Conservation (phyloP, 805 yeast species). For the Tetrapisispora phaffii region DNA sequence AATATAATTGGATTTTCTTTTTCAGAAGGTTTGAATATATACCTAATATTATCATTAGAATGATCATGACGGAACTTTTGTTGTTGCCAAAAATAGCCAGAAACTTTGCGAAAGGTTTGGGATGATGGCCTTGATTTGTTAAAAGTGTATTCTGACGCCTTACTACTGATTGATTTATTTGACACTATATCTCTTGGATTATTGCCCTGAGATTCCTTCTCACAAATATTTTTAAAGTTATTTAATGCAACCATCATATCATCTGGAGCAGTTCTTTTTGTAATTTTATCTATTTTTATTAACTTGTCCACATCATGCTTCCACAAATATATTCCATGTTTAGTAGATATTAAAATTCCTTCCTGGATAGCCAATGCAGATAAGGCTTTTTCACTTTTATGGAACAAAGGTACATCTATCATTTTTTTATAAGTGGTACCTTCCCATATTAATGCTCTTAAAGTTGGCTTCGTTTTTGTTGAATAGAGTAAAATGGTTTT, state of each 20-base stretch:
- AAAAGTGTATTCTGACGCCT: neutral
- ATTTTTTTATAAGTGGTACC: constrained; percentile 20
- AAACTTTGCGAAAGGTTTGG: neutral
- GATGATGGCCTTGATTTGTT: constrained; percentile 13
- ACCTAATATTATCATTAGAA: constrained; percentile 5
- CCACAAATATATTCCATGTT: constrained; percentile 20
- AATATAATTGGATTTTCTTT: constrained; percentile 8
- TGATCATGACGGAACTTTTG: neutral
- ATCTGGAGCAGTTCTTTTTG: constrained; percentile 15
- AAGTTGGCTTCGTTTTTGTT: constrained; percentile 10
- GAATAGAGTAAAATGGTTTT: constrained; percentile 16
- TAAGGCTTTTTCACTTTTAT: constrained; percentile 11
- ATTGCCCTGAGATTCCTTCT: neutral
- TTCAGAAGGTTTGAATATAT: constrained; percentile 11
- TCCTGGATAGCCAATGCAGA: constrained; percentile 12
- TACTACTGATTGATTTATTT: too few species aligned
- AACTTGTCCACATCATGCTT: constrained; percentile 8
- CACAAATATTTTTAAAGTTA: constrained; percentile 7
- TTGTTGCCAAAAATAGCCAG: constrained; percentile 13
- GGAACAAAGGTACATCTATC: constrained; percentile 16
- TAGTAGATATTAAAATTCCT: constrained; percentile 19
- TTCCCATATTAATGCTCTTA: constrained; percentile 24
- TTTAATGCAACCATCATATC: constrained; percentile 13
- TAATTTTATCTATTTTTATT: constrained; percentile 15
- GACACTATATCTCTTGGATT: neutral